Evolutionary conservation across 257 asterid genomes (phyloP).

Genomic region (Nicotiana otophora): DNA sequence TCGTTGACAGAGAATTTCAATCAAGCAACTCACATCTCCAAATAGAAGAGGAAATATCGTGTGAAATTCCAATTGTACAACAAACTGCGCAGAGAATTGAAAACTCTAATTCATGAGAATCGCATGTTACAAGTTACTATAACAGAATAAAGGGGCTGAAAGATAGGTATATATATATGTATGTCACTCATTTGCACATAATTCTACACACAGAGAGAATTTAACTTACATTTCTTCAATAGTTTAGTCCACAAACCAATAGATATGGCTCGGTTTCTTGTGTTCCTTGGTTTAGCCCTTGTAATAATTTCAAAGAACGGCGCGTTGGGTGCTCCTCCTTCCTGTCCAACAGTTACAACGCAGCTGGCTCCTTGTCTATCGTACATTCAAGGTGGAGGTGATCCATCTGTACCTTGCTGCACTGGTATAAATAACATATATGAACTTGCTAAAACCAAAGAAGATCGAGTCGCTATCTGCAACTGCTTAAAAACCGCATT

Average conservation of each 20-base stretch:
- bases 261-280: neutral
- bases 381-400: neutral
- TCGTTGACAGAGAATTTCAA: neutral
- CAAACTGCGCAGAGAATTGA: neutral
- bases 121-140: neutral
- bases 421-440: neutral
- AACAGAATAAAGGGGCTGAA: neutral
- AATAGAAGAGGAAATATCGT: neutral
- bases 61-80: neutral
- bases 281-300: neutral
- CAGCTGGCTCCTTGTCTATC: neutral
- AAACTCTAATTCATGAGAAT: neutral
- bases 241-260: too few species aligned
- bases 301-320: neutral
- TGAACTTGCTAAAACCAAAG: neutral
- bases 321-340: neutral
- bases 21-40: neutral
- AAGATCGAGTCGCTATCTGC: neutral
- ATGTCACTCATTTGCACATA: neutral
- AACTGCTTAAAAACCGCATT: constrained; percentile 3
- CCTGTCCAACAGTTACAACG: neutral
- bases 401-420: neutral
- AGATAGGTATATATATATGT: neutral
- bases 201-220: neutral
- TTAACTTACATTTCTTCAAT: neutral